Evolutionary conservation across 202 grass and related monocot species (phyloP).

Genomic region (Eragrostis tef): DNA sequence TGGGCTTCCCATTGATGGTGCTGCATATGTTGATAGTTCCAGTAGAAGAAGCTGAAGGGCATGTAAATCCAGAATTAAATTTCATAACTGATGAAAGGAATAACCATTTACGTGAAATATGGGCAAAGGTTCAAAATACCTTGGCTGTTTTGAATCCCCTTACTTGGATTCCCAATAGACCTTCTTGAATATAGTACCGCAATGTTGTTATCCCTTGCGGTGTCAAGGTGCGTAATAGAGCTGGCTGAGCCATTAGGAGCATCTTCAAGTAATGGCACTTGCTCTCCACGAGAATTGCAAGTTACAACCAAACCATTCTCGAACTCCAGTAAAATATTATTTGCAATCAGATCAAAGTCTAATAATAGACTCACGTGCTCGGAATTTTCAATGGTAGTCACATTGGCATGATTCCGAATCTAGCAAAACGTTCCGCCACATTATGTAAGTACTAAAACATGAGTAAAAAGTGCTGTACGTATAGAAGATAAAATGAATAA

Average conservation of each 20-base stretch:
- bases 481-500: background rate
- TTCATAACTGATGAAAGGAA: background rate
- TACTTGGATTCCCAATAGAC: background rate
- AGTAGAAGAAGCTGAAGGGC: background rate
- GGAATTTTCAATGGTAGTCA: background rate
- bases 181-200: background rate
- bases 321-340: background rate
- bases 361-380: background rate
- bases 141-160: background rate
- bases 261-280: background rate
- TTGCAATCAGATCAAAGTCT: background rate
- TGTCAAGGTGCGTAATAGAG: no score
- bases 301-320: background rate
- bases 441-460: background rate
- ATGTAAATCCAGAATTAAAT: background rate
- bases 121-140: background rate
- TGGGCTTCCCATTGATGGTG: conserved; percentile 2
- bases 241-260: no score
- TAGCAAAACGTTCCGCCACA: background rate
- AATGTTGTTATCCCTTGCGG: background rate
- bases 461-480: background rate
- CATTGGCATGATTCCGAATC: background rate
- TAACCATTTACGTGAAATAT: background rate
- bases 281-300: background rate
- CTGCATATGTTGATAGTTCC: background rate